Evolutionary conservation across 352 stramenopile species (phyloP), one percentile per base, ranked within the genome.

Genomic region (Blastocystis sp.): DNA sequence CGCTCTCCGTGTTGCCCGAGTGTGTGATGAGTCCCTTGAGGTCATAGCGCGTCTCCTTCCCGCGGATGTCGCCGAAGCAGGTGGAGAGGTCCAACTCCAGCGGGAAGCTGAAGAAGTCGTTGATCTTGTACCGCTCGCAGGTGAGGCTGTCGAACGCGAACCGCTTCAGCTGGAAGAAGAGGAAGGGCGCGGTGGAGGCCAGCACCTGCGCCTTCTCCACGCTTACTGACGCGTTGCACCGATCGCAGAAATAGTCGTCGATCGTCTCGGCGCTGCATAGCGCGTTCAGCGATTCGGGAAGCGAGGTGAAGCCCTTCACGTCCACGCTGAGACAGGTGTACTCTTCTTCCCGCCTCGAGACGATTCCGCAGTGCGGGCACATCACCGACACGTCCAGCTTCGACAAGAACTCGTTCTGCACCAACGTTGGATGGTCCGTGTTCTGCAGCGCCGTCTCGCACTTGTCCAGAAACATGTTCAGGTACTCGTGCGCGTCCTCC

Each of bases 401-500:
- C 10, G 89, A 84, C 2, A 68, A 87, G 59, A 92, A 88, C 21
- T 71, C 34, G 11, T 57, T 3, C 0, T 68, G 38, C 3, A 91
- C 38, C 11, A 90, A n/a, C 6, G 43, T 87, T 0, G 9, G 3
- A 54, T 89, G 68, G 3, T 9, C 54, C 19, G 19, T 17, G 17
- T 74, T 21, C 14, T 76, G 45, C 9, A 90, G 61, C n/a, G 62
- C 63, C 42, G 76, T 62, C 40, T 92, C 89, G 1, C 91, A 9
- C 28, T 63, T 24, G 40, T 92, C 89, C 65, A 74, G 89, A 17
- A 92, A 81, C 14, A 66, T n/a, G 43, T 89, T 91, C 43, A 92
- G 76, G 62, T 91, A 92, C 65, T 92, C 91, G 28, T 92, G 80
- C n/a, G 91, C 90, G 84, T 92, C 91, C 62, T 92, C 90, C 71